phyloP scores from a whole-genome alignment of 768 basidiomycete genomes.

The Lactarius vividus region DNA sequence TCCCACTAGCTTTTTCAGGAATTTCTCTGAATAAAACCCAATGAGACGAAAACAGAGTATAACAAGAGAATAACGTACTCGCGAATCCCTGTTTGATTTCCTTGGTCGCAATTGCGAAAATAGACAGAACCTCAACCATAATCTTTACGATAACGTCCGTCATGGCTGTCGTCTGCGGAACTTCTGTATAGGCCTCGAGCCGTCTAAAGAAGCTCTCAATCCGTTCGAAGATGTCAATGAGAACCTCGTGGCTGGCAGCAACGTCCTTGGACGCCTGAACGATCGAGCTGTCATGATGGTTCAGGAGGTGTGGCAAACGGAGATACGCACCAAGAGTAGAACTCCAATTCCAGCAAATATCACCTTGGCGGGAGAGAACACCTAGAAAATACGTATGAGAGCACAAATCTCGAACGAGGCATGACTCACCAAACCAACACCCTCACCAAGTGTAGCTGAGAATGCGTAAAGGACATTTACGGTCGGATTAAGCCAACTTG shows the following conservation, averaged over 20 bases:
- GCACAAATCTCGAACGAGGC: neutral
- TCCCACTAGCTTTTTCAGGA: neutral
- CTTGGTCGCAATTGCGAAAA: neutral
- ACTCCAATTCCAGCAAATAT: slow-evolving; percentile 3
- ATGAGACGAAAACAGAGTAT: neutral
- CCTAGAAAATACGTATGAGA: neutral
- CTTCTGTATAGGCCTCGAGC: neutral
- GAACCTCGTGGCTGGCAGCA: neutral
- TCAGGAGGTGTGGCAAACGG: accelerated
- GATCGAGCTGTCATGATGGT: neutral
- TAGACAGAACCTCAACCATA: neutral
- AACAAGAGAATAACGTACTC: neutral
- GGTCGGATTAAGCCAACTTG: neutral
- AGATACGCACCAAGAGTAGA: neutral
- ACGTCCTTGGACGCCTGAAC: neutral
- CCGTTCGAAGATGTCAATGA: neutral
- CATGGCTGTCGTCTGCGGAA: neutral
- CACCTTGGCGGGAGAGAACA: neutral
- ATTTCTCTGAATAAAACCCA: neutral
- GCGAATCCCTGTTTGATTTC: neutral
- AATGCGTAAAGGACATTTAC: neutral
- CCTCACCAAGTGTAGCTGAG: neutral
- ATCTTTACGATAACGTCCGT: neutral
- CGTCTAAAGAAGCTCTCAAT: slow-evolving; percentile 1
- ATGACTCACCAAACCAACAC: neutral